These are phyloP conservation scores for Lichtheimia corymbifera DNA, from an alignment of 371 early-diverging fungal species.

Conservation along the genomic window DNA sequence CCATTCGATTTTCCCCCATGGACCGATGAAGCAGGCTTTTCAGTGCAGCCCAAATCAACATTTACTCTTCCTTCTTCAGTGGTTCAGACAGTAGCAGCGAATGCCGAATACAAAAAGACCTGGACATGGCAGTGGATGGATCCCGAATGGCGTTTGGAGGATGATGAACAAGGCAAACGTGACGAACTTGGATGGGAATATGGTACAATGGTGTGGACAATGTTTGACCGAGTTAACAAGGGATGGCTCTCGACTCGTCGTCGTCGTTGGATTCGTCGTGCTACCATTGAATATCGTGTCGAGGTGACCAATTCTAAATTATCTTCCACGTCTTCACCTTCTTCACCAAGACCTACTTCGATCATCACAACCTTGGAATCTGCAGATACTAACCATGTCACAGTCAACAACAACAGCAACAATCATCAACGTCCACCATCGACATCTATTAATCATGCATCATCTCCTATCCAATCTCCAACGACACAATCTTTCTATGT, in stretches of 20 bases:
- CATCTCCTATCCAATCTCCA: slow-evolving; percentile 4
- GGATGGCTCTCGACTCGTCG: slow-evolving; percentile 21
- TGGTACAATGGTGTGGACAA: slow-evolving; percentile 18
- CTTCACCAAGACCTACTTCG: background rate
- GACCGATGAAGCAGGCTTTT: slow-evolving; percentile 18
- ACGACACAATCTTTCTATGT: background rate
- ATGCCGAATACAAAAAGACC: slow-evolving; percentile 4
- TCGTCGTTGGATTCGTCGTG: slow-evolving; percentile 22
- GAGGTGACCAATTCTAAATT: background rate
- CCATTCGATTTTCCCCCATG: slow-evolving; percentile 14
- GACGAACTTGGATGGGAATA: slow-evolving; percentile 24
- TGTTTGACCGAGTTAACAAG: slow-evolving; percentile 17
- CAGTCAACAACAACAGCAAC: no score
- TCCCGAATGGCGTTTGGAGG: slow-evolving; percentile 16
- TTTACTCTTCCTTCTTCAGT: slow-evolving; percentile 12
- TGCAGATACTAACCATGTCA: no score
- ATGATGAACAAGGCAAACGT: slow-evolving; percentile 5
- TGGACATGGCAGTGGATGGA: slow-evolving; percentile 23
- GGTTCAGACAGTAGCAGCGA: slow-evolving; percentile 1
- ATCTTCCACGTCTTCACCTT: background rate
- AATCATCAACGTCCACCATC: no score
- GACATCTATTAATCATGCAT: no score
- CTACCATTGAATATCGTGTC: slow-evolving; percentile 13
- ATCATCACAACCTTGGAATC: background rate
- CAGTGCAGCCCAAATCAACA: slow-evolving; percentile 5